Base-by-base conservation (phyloP, 768 basidiomycete genomes). In the Suillus plorans region DNA sequence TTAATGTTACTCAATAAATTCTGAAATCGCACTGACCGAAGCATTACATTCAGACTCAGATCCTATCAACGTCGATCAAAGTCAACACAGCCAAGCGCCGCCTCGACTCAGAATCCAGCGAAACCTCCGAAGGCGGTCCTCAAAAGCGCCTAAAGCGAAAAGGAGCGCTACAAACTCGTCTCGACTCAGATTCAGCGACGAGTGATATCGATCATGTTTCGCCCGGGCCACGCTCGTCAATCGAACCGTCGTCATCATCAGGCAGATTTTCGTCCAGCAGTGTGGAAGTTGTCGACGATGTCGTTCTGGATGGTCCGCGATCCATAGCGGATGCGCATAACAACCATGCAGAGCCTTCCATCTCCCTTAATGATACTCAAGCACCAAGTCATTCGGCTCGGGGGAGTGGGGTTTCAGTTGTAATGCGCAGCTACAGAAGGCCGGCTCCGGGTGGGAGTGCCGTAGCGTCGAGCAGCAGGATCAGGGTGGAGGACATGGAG, bases 391-490 rank as follows among this genome's bases (percentile, higher is more conserved):
- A 31, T 18, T 53, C 31, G 28, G 9, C 28, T 9, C 52, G 28
- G 18, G 28, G 9, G 12, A 34, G 53, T 34, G 10, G 20, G 39
- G 58, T 31, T 20, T 37, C 58, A 9, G 39, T 28, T 14, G 37
- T 14, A 5, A 16, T 8, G 41, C 58, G 41, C 18, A 13, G 18
- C 1, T 25, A 3, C 5, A 20, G 7, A 20, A 44, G 5, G 41
- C 20, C 28, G 3, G 49, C 14, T 12, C 13, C 13, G 13, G 36
- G 9, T 14, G 34, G 25, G 5, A 37, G 36, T 63, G 25, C 63
- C 18, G 49, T 52, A 34, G 65, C 65, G 31, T 58, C 65, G 8
- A 65, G 16, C 12, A 64, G 28, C 31, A 64, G 59, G 31, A 10
- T 18, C 2, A 31, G 1, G 52, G 5, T 50, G 18, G 13, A 14